A percentile compares a stretch with the other conserved stretches of the same genome.
Conservation (phyloP, 2,329 filamentous ascomycete species). For the Truncatella angustata region DNA sequence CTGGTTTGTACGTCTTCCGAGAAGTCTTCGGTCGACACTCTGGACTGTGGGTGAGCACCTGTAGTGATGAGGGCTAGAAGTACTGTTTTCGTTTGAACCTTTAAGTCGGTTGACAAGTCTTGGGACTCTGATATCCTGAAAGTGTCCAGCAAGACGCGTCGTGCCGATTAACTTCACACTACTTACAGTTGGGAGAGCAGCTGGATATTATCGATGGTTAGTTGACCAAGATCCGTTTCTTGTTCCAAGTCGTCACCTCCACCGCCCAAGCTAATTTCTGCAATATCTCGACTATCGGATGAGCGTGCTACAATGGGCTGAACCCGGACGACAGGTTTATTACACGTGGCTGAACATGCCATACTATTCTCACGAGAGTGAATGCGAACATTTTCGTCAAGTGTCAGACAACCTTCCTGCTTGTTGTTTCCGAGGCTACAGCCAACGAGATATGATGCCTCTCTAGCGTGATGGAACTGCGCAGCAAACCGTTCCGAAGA, state of each 20-base stretch:
- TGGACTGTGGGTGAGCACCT: conserved; percentile 32
- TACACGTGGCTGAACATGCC: conserved; percentile 50
- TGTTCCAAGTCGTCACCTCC: conserved; percentile 74
- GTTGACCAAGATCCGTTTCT: conserved; percentile 62
- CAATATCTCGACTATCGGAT: conserved; percentile 58
- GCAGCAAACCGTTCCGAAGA: conserved; percentile 36
- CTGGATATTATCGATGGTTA: conserved; percentile 52
- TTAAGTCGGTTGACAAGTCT: conserved; percentile 16
- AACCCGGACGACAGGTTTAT: conserved; percentile 66
- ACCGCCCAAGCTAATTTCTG: conserved; percentile 75
- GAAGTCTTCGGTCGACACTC: conserved; percentile 27
- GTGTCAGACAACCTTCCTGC: conserved; percentile 71
- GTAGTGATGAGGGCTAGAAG: conserved; percentile 15
- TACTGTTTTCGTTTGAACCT: conserved; percentile 21
- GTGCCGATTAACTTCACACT: neutral
- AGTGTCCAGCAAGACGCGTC: no score
- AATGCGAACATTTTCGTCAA: conserved; percentile 59
- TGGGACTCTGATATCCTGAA: conserved; percentile 19
- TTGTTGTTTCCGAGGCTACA: conserved; percentile 71
- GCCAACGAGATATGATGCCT: conserved; percentile 68
- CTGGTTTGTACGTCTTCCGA: conserved; percentile 27
- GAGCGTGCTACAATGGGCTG: conserved; percentile 72
- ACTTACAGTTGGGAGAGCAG: conserved; percentile 41
- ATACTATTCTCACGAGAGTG: conserved; percentile 84
- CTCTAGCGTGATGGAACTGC: conserved; percentile 46